Base-by-base conservation (phyloP, 192 early-diverging fungal genomes). In the Dimargaris cristalligena region DNA sequence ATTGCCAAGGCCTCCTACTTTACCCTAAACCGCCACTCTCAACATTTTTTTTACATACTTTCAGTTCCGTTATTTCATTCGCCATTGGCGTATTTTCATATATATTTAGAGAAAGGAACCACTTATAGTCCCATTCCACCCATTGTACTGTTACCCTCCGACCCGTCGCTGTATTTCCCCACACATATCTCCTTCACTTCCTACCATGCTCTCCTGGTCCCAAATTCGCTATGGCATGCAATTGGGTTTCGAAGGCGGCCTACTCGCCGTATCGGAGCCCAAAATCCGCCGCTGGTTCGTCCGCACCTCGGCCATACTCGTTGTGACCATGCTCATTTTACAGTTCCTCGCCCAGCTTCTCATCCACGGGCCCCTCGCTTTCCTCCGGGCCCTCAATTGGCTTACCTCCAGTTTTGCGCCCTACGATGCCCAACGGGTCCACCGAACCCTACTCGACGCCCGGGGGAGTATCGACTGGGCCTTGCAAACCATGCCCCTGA, bases 231-330 rank as follows among this genome's bases (percentile, higher is more conserved):
- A 69, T 33, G 77, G 77, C 16, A 61, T 64, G 2, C 31, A 58
- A 6, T 63, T 70, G 50, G 77, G 71, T 3, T 26, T 75, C 6
- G 54, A 76, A 48, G 77, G 77, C 2, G 66, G 70, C 23, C 59
- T 61, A n/a, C 47, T 74, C 23, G 72, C 69, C 1, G 28, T 72
- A 4, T 65, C 62, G n/a, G 74, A 78, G 47, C 77, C 77, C 4
- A 60, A 71, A 28, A 62, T 78, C 50, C 62, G 72, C 11, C 71
- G 67, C 34, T 56, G 60, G 20, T 71, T 76, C 51, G 62, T 68
- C 44, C 68, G 61, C 46, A 68, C 70, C 0, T 49, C 74, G 30
- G 55, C 70, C 45, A 69, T 70, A 26, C 58, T 78, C 9, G 52
- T 74, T 14, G 28, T 63, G 23, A 61, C 68, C 18, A 70, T 74